Evolutionary conservation across 2,329 filamentous ascomycete species (phyloP).

Genomic region (Penicillium rolfsii): DNA sequence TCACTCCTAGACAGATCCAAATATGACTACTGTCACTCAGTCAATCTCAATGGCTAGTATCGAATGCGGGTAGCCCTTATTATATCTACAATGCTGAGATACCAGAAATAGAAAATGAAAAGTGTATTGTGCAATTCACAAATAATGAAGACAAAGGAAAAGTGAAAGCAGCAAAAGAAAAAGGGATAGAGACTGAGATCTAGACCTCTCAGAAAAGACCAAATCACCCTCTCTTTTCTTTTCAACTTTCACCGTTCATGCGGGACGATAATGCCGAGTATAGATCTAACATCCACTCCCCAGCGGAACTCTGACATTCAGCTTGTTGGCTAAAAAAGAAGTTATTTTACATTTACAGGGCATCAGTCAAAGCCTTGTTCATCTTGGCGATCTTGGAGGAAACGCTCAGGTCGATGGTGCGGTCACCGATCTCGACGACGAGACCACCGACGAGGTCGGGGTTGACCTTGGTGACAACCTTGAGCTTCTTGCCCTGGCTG

Average conservation of each 20-base stretch:
- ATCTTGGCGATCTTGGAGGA: slow-evolving; percentile 94
- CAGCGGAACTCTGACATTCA: slow-evolving; percentile 8
- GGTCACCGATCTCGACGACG: slow-evolving; percentile 94
- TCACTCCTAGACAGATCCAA: too few relatives aligned
- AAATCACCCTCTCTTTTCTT: not conserved
- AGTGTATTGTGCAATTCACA: slow-evolving; percentile 34
- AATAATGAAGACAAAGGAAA: slow-evolving; percentile 33
- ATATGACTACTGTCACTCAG: too few relatives aligned
- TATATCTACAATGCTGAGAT: not conserved
- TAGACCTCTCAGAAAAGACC: not conserved
- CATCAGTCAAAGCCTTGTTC: slow-evolving; percentile 98
- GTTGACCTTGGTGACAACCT: slow-evolving; percentile 95
- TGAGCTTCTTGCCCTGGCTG: slow-evolving; percentile 94
- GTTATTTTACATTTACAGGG: slow-evolving; percentile 73
- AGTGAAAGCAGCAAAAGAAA: slow-evolving; percentile 18
- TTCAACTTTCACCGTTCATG: slow-evolving; percentile 30
- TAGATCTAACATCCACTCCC: slow-evolving; percentile 27
- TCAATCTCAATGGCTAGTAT: not conserved
- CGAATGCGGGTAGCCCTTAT: not conserved
- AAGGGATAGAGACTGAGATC: not conserved
- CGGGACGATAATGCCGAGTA: slow-evolving; percentile 28
- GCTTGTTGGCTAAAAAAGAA: too few relatives aligned
- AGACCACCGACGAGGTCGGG: slow-evolving; percentile 92
- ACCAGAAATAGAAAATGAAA: slow-evolving; percentile 15
- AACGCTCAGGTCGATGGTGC: slow-evolving; percentile 96